Evolutionary conservation across 2,329 filamentous ascomycete species (phyloP).

Genomic region (Curvularia lunata): DNA sequence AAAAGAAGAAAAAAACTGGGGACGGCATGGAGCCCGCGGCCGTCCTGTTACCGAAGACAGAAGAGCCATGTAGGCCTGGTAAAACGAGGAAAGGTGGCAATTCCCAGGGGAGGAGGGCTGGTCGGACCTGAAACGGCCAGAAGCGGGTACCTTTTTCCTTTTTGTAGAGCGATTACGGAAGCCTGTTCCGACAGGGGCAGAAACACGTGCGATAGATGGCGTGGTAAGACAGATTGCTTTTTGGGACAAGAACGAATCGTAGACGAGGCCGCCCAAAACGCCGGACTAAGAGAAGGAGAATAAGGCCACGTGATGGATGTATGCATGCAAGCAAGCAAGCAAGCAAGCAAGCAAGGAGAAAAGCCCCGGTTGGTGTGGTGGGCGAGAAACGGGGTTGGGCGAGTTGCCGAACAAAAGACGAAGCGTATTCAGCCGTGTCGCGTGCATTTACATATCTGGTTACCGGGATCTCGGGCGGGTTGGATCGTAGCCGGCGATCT

Average conservation of each 20-base stretch:
- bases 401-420: slow-evolving; percentile 22
- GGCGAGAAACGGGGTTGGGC: neutral
- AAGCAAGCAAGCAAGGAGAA: too few relatives aligned
- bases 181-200: slow-evolving; percentile 23
- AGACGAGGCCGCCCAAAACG: slow-evolving; percentile 41
- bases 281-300: slow-evolving; percentile 43
- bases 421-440: slow-evolving; percentile 14
- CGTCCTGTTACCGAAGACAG: slow-evolving; percentile 24
- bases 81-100: slow-evolving; percentile 2
- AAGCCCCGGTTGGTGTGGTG: slow-evolving; percentile 17
- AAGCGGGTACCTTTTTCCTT: slow-evolving; percentile 39
- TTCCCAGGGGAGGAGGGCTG: slow-evolving; percentile 22
- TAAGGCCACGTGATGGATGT: slow-evolving; percentile 29
- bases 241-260: slow-evolving; percentile 25
- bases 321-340: slow-evolving; percentile 16
- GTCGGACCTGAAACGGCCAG: slow-evolving; percentile 40
- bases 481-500: slow-evolving; percentile 37
- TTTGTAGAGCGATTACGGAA: slow-evolving; percentile 34
- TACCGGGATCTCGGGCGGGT: slow-evolving; percentile 22
- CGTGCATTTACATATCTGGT: slow-evolving; percentile 12
- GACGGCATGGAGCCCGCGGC: slow-evolving; percentile 5
- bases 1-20: neutral
- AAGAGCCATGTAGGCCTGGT: slow-evolving; percentile 1
- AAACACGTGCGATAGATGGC: slow-evolving; percentile 28
- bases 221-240: slow-evolving; percentile 31